phyloP scores from a whole-genome alignment of 2,329 filamentous ascomycete species.

The Colletotrichum lupini region DNA sequence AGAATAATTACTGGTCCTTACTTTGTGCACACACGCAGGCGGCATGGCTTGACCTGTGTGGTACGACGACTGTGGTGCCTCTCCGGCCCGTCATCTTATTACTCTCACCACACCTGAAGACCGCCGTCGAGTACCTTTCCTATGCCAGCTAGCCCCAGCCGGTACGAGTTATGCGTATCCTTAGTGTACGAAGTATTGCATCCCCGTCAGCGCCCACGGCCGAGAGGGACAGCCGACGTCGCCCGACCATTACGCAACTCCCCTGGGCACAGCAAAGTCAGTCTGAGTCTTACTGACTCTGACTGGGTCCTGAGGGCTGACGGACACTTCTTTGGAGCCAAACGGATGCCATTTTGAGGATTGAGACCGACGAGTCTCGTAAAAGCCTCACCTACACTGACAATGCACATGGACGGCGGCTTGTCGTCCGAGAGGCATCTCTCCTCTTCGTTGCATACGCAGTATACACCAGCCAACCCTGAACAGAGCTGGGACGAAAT shows the following conservation, averaged over 20 bases:
- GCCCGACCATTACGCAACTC: slow-evolving; percentile 13
- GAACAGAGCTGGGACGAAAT: neutral
- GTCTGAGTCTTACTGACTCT: neutral
- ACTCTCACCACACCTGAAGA: neutral
- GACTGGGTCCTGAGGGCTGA: neutral
- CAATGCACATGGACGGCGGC: neutral
- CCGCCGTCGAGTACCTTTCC: neutral
- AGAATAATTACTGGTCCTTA: neutral
- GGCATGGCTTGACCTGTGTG: neutral
- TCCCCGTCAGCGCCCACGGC: neutral
- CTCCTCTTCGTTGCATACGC: neutral
- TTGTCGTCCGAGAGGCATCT: neutral
- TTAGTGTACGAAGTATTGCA: too few species aligned
- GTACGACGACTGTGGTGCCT: neutral
- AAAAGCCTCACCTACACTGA: neutral
- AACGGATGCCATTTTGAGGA: neutral
- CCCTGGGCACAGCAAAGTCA: neutral
- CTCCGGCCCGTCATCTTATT: neutral
- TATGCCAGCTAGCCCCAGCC: neutral
- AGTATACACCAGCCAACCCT: neutral
- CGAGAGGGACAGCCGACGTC: neutral
- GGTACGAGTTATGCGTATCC: slow-evolving; percentile 1
- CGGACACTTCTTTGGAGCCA: neutral
- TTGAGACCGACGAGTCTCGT: neutral
- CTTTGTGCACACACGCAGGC: slow-evolving; percentile 2